Evolutionary conservation across 345 rosid species (phyloP).

Genomic region (Citrus hindsii): DNA sequence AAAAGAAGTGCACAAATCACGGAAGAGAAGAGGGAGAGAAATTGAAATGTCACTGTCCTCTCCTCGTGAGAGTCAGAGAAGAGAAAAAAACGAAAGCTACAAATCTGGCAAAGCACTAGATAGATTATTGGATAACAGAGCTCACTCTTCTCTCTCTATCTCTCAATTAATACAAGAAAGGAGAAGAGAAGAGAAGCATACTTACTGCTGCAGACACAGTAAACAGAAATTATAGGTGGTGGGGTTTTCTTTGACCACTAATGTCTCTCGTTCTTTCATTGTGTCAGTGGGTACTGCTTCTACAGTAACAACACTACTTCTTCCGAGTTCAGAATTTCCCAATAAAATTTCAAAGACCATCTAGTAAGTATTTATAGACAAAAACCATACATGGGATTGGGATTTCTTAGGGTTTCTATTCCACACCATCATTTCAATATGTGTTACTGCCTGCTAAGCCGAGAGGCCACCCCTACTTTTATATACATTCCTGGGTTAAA

Average conservation of each 20-base stretch:
- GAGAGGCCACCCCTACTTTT: too few species aligned
- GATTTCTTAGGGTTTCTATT: too few species aligned
- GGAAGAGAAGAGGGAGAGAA: constrained; percentile 9
- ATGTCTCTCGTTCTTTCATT: background rate
- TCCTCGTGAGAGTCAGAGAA: constrained; percentile 34
- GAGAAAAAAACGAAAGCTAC: constrained; percentile 26
- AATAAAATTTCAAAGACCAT: too few species aligned
- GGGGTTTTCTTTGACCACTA: constrained; percentile 12
- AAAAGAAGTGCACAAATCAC: constrained; percentile 11
- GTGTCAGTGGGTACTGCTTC: background rate
- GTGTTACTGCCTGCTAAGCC: too few species aligned
- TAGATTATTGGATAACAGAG: background rate
- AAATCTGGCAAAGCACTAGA: constrained; percentile 27
- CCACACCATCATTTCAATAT: too few species aligned
- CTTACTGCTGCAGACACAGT: background rate
- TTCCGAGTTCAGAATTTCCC: background rate
- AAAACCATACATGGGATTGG: too few species aligned
- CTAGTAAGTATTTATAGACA: too few species aligned
- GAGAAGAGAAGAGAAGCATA: background rate
- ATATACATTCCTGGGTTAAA: too few species aligned
- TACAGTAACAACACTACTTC: background rate
- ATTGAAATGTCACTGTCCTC: constrained; percentile 27
- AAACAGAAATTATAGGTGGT: background rate
- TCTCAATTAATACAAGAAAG: background rate
- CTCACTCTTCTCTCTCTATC: background rate